A percentile compares a stretch with the other conserved stretches of the same genome.
These are phyloP conservation scores for Arthrinium phaeospermum DNA, from an alignment of 2,329 filamentous ascomycete genomes.

Conservation along the genomic window DNA sequence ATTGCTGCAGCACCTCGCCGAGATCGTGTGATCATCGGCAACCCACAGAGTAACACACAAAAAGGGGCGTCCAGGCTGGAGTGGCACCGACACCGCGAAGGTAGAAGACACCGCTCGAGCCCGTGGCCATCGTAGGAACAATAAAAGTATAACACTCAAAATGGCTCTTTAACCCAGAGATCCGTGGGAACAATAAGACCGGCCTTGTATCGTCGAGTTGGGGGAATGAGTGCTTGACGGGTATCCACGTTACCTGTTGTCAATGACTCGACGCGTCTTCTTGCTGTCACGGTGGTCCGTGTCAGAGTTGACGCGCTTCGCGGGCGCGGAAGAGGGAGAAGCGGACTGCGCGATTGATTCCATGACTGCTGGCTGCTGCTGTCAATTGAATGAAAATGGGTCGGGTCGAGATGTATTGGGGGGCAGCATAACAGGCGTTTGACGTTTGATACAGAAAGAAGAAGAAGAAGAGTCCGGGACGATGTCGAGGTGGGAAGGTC, in stretches of 20 bases:
- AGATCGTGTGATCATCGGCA: neutral
- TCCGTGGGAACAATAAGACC: neutral
- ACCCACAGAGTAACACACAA: neutral
- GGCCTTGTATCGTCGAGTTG: neutral
- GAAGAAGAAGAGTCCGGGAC: neutral
- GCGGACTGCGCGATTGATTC: neutral
- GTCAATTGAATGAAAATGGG: neutral
- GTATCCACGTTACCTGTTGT: slow-evolving; percentile 3
- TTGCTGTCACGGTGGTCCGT: neutral
- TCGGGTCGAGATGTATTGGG: too few relatives aligned
- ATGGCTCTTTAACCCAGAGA: neutral
- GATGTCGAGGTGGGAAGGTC: neutral
- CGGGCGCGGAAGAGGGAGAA: neutral
- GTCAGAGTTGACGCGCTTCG: neutral
- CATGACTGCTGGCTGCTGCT: neutral
- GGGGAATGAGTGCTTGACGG: neutral
- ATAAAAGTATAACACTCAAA: neutral
- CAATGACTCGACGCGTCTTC: neutral
- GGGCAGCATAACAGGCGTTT: neutral
- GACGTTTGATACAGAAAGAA: neutral
- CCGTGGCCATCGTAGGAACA: neutral
- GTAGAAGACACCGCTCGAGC: neutral
- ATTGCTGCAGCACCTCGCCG: neutral
- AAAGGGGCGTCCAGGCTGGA: neutral
- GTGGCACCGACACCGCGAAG: neutral